Base-by-base conservation (phyloP, 2,329 filamentous ascomycete species). In the Coniochaeta sp. region DNA sequence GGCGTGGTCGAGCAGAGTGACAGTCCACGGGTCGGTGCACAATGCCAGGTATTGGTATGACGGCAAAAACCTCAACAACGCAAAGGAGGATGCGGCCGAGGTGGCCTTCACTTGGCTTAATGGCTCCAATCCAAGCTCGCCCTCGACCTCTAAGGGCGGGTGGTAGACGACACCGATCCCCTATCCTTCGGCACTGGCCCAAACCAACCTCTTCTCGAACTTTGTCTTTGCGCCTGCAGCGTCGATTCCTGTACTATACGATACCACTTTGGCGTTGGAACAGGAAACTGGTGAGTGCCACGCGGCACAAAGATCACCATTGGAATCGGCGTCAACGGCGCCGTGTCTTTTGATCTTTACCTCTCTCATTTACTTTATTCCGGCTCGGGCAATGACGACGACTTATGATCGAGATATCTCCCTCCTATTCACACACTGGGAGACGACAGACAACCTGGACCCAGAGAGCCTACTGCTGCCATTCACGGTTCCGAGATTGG, bases 21-120 rank as follows among this genome's bases (percentile, higher is more conserved):
- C 80, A n/a, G 83, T 96, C 61, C 79, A 84, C 67, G 87, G 87
- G 59, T 76, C 81, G 58, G 81, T 77, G 55, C 81, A 90, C 67
- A 72, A 81, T n/a, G 91, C 91, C 55, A 85, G 91, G 64, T 96
- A 86, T 76, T 96, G 91, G 91, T 96, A 96, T 75, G 92, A 96
- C 73, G 91, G 91, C 63, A 86, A 91, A 71, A 91, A 91, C 70
- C 81, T 93, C 73, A 86, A 93, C 79, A 96, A 96, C 70, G 91
- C 91, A 61, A 88, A 86, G 75, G 92, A 96, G 74, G 92, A 96
- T 72, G 92, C 91, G n/a, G 91, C 92, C 65, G 91, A 96, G 75
- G 83, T 89, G 63, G 91, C 91, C 28, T 73, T 89, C 62, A 82
- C 80, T 69, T 82, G 80, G 74, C 73, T 90, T 59, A 75, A 62